Evolutionary conservation across 2,329 filamentous ascomycete species (phyloP), one percentile per base, ranked within the genome.

Genomic region (Neonectria sp.): DNA sequence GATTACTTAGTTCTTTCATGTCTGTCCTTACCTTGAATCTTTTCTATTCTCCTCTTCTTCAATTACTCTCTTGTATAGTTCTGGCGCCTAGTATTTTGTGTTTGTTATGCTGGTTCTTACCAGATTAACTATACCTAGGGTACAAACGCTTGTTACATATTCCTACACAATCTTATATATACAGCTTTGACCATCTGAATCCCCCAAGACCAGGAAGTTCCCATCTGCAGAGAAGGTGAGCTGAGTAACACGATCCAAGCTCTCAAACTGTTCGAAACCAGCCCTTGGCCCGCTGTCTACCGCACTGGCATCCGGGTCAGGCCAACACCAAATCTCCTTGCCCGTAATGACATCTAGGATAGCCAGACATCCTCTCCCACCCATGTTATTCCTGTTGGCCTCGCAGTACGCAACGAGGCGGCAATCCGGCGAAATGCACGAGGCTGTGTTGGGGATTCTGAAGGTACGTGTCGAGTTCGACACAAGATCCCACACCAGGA

Each of bases 381-480:
- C 78, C 13, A 76, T 74, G 4, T 75, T 78, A 1, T 78, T 75
- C 8, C 78, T 79, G 17, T 74, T 75, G 2, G 78, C 74, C 52
- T 83, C 76, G 70, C 81, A 82, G 68, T 82, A 83, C 1, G 81
- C 81, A 24, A 83, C 78, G 48, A 79, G 81, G 6, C 81, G 77
- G 59, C 82, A 83, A 70, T 83, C 81, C 0, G 81, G 81, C 5
- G 80, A 82, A 46, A 83, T 74, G 64, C 81, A 82, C 2, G 79
- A 77, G 3, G 73, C 74, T 27, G 78, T 78, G 48, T 83, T 82
- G 9, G 82, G 82, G 48, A 83, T 83, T n/a, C 73, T 71, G 68
- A 81, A 82, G 0, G 78, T 80, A 6, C 76, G 73, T 0, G 81
- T 82, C n/a, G 77, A 79, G 66, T 78, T 79, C 6, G 76, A 78